Evolutionary conservation across 2,329 filamentous ascomycete genomes (phyloP).

Genomic region (Cylindrodendrum hubeiense): DNA sequence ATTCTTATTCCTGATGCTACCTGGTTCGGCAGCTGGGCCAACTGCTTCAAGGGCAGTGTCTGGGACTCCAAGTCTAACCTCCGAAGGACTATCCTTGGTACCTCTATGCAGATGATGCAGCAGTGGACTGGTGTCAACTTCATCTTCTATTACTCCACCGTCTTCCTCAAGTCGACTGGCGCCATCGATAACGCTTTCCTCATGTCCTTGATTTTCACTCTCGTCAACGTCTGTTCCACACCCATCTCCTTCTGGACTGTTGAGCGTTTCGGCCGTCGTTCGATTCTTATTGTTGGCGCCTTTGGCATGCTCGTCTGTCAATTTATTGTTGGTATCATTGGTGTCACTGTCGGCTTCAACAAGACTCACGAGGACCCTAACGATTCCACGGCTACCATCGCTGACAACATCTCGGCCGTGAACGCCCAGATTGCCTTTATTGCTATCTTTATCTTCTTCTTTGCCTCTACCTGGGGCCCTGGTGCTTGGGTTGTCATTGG

Average conservation of each 20-base stretch:
- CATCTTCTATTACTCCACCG: conserved; percentile 58
- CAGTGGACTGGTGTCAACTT: conserved; percentile 43
- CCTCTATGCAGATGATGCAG: conserved; percentile 68
- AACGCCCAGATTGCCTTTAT: conserved; percentile 77
- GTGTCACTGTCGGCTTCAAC: conserved; percentile 61
- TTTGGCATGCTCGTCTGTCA: conserved; percentile 69
- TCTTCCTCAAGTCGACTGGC: conserved; percentile 50
- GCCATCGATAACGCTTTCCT: conserved; percentile 48
- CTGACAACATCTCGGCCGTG: conserved; percentile 56
- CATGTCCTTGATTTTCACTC: conserved; percentile 49
- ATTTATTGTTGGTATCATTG: conserved; percentile 69
- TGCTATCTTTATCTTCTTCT: conserved; percentile 93
- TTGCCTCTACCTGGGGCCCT: conserved; percentile 90
- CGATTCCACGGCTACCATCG: conserved; percentile 59
- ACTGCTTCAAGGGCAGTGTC: conserved; percentile 67
- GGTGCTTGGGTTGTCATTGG: conserved; percentile 86
- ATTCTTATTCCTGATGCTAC: too few species aligned
- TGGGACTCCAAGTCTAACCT: too few species aligned
- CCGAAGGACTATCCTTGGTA: conserved; percentile 74
- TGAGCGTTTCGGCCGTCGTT: conserved; percentile 58
- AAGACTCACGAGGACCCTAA: too few species aligned
- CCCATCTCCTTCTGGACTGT: conserved; percentile 48
- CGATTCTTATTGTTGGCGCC: conserved; percentile 73
- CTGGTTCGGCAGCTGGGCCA: conserved; percentile 60
- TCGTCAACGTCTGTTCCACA: conserved; percentile 50